Base-by-base conservation (phyloP, 2,329 filamentous ascomycete genomes). In the Xylariaceae sp. region DNA sequence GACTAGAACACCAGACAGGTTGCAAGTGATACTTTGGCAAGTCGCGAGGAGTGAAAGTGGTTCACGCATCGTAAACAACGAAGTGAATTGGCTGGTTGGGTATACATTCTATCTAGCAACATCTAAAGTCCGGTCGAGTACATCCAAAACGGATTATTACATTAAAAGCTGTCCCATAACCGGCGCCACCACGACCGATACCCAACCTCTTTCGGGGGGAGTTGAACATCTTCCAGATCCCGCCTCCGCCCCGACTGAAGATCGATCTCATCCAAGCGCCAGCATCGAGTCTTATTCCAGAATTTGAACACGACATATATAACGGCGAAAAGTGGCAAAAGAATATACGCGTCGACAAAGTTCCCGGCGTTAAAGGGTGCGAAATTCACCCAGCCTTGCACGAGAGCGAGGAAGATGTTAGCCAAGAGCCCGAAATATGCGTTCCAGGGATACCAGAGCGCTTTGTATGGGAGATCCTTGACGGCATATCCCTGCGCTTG, bases 331-430 rank as follows among this genome's bases (percentile, higher is more conserved):
- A 86, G 68, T 1, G 80, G 80, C 29, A 86, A 64, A 21, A 86
- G 66, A 51, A 86, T 80, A 61, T 86, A 86, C 0, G 82, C 81
- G 60, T 84, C 80, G 10, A 86, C 81, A 61, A 86, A 85, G n/a
- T 74, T 71, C 4, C 76, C 80, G 0, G 77, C 79, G 37, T 78
- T 67, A 57, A 84, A 86, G 0, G 83, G 83, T 2, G 76, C 74
- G 4, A 85, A 68, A 0, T 76, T 81, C 4, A 80, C 77, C 81
- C 81, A 85, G 3, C 82, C 83, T 63, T 85, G 81, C 2, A 86
- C 73, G 0, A 86, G 65, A 0, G 81, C 79, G 21, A 86, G 68
- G 60, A 85, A 84, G 2, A 80, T 59, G 54, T 84, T 85, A 32
- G 81, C 77, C 0, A 60, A 70, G 7, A 86, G 68, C 0, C 80